Conservation (phyloP, 306 rosid species). For the Prinsepia uniflora region DNA sequence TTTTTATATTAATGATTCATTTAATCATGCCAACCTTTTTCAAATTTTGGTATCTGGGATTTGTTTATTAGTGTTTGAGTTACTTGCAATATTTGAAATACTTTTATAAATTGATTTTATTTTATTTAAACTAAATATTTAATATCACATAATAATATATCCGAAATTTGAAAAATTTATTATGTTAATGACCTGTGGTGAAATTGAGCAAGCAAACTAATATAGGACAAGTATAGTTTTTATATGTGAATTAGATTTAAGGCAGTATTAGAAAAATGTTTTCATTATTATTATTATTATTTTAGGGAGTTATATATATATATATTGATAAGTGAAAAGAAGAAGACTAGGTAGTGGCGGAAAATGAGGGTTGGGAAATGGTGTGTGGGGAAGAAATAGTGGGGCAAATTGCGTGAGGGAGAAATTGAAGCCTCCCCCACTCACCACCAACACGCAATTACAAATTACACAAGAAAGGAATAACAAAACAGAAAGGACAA, state of each 20-base stretch:
- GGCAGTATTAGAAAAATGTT: too few species aligned
- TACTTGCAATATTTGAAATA: too few species aligned
- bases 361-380: neutral
- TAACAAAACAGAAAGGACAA: too few species aligned
- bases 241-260: too few species aligned
- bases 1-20: neutral
- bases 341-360: neutral
- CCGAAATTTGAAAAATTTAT: too few species aligned
- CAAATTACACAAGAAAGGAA: too few species aligned
- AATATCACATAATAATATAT: too few species aligned
- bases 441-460: neutral
- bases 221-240: too few species aligned
- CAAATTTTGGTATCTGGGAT: neutral
- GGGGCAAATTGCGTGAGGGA: conserved; percentile 8
- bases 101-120: too few species aligned
- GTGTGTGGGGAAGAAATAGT: neutral
- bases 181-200: neutral
- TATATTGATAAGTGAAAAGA: neutral
- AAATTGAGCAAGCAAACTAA: neutral
- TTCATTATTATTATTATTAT: too few species aligned
- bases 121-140: too few species aligned
- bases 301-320: neutral
- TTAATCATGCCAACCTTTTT: neutral
- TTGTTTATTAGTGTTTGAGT: neutral
- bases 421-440: neutral